Conservation (phyloP, 2,329 filamentous ascomycete species). For the Aspergillus proliferans region DNA sequence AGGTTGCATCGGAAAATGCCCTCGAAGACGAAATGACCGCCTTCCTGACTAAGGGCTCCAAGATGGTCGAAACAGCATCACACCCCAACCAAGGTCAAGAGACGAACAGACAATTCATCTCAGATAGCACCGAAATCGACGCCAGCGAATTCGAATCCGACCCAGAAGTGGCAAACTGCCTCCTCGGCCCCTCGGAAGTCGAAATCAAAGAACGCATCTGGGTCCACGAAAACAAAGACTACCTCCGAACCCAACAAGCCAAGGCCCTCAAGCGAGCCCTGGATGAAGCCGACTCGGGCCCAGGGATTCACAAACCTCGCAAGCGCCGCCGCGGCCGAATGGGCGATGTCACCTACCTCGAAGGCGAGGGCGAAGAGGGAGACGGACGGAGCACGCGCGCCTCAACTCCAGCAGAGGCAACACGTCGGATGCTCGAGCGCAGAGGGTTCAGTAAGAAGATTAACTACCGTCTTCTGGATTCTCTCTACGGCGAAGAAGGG, state of each 20-base stretch:
- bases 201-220: constrained; percentile 85
- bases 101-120: constrained; percentile 43
- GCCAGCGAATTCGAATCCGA: constrained; percentile 86
- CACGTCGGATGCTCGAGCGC: constrained; percentile 60
- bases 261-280: constrained; percentile 70
- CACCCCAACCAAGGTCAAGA: constrained; percentile 4
- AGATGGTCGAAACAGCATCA: constrained; percentile 26
- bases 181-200: constrained; percentile 67
- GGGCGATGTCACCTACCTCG: constrained; percentile 42
- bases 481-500: constrained; percentile 34
- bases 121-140: constrained; percentile 53
- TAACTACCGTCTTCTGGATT: constrained; percentile 52
- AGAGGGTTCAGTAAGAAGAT: constrained; percentile 67
- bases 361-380: constrained; percentile 48
- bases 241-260: constrained; percentile 77
- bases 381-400: constrained; percentile 62
- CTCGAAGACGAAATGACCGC: constrained; percentile 65
- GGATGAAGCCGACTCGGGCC: constrained; percentile 44
- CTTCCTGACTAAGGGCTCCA: constrained; percentile 48
- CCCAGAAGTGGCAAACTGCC: constrained; percentile 74
- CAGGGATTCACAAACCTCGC: constrained; percentile 38
- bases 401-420: constrained; percentile 63
- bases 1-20: constrained; percentile 52
- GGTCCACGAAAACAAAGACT: constrained; percentile 92
- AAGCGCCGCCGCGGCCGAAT: constrained; percentile 45